phyloP scores from a whole-genome alignment of 192 early-diverging fungal species.

The Linderina pennispora region DNA sequence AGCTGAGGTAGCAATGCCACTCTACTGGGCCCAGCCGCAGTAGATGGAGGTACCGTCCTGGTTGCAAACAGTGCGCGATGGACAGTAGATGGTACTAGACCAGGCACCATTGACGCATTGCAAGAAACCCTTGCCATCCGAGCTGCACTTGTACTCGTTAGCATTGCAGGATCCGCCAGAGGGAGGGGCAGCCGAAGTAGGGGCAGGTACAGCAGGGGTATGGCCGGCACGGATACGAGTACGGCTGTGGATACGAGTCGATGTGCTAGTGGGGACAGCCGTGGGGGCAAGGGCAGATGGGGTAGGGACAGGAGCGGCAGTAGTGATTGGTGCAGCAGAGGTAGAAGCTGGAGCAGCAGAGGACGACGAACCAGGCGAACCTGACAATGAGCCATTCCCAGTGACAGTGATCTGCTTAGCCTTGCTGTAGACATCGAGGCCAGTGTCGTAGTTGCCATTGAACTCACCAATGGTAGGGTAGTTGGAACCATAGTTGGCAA shows the following conservation, averaged over 20 bases:
- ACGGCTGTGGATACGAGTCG: background rate
- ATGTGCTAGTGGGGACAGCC: background rate
- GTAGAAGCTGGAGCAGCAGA: background rate
- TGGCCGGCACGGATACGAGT: too few species aligned
- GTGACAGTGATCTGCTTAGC: background rate
- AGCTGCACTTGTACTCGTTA: too few species aligned
- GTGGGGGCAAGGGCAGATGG: background rate
- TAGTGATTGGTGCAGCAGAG: background rate
- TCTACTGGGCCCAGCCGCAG: background rate
- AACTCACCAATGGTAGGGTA: conserved; percentile 47
- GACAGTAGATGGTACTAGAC: background rate
- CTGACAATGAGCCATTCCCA: background rate
- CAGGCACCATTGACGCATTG: background rate
- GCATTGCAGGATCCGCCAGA: too few species aligned
- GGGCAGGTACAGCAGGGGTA: background rate
- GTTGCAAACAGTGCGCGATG: background rate
- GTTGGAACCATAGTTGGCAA: conserved; percentile 48
- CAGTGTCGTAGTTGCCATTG: conserved; percentile 14
- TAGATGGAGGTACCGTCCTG: background rate
- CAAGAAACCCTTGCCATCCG: background rate
- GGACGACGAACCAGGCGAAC: background rate
- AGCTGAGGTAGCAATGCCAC: too few species aligned
- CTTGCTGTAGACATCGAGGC: conserved; percentile 10
- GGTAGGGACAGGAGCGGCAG: background rate
- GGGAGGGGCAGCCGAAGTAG: background rate